A percentile compares a stretch with the other conserved stretches of the same genome.
These are phyloP conservation scores for Saccharomycopsis sp. DNA, from an alignment of 805 yeast genomes.

Conservation along the genomic window DNA sequence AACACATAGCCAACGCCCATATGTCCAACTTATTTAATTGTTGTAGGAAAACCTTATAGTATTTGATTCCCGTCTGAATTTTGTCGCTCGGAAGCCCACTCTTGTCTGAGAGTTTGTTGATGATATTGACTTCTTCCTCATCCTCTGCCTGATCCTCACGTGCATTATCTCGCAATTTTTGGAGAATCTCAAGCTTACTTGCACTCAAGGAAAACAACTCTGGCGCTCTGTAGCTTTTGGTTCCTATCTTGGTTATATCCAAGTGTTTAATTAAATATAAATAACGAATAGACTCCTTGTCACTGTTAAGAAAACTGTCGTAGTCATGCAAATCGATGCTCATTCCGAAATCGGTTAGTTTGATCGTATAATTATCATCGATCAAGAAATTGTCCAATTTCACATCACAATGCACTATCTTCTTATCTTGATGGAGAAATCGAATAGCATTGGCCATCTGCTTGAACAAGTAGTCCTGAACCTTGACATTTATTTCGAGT, in stretches of 20 bases:
- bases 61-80: background rate
- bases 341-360: constrained; percentile 87
- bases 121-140: background rate
- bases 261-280: constrained; percentile 1
- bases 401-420: constrained; percentile 84
- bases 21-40: constrained; percentile 10
- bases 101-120: background rate
- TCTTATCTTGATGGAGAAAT: constrained; percentile 56
- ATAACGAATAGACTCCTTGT: background rate
- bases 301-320: background rate
- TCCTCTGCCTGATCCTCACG: background rate
- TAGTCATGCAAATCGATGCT: constrained; percentile 6
- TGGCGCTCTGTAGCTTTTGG: constrained; percentile 20
- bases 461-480: constrained; percentile 19
- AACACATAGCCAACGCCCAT: constrained; percentile 19
- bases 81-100: background rate
- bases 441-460: constrained; percentile 42
- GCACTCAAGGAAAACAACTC: constrained; percentile 14
- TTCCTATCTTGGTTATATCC: constrained; percentile 17
- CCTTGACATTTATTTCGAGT: background rate
- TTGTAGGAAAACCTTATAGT: background rate
- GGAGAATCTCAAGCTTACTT: constrained; percentile 4
- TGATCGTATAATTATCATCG: constrained; percentile 79
- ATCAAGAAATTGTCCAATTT: constrained; percentile 86
- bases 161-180: background rate